Evolutionary conservation across 2,329 filamentous ascomycete species (phyloP), one percentile per base, ranked within the genome.

Genomic region (Fusarium robinianum): DNA sequence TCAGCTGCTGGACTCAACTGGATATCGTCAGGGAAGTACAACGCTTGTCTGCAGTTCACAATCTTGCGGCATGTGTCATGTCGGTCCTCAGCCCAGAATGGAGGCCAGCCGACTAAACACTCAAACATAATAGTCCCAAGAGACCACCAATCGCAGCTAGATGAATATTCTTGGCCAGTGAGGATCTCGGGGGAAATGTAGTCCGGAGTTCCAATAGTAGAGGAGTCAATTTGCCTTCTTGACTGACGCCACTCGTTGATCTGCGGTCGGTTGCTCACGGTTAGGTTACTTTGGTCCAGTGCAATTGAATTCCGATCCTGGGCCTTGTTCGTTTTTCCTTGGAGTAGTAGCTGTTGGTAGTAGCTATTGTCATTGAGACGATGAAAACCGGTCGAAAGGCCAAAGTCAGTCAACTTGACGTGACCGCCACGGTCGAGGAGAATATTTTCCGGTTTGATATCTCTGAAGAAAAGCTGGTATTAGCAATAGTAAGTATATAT

Each of bases 111-210:
- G 50, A 99, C 90, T 58, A 99, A 78, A 70, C 94, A 99, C 72
- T 99, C 94, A 63, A 97, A 99, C 94, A 99, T 97, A 72, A 99
- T 99, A 30, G 94, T 96, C 39, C 94, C 94, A 35, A 99, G 80
- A 15, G 89, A 95, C 94, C 94, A 99, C 94, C 94, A 99, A 76
- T 99, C 94, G 68, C 94, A 99, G 66, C 95, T 87, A 63, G 92
- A 96, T 46, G 90, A 89, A 74, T 99, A 99, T 34, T 94, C 94
- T 63, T 95, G 88, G 12, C 92, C 91, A 32, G 89, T 95, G 70
- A 99, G 97, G 61, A 99, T 97, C 68, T 99, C 94, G 3, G 94
- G 94, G 2, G 94, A 94, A 65, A 99, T 99, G 68, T 99, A 99
- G 70, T 99, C 94, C 8, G 94, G 94, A 2, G 94, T 99, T 54